These are phyloP conservation scores for Eucalyptus microcorys DNA, from an alignment of 345 rosid genomes.

Conservation along the genomic window DNA sequence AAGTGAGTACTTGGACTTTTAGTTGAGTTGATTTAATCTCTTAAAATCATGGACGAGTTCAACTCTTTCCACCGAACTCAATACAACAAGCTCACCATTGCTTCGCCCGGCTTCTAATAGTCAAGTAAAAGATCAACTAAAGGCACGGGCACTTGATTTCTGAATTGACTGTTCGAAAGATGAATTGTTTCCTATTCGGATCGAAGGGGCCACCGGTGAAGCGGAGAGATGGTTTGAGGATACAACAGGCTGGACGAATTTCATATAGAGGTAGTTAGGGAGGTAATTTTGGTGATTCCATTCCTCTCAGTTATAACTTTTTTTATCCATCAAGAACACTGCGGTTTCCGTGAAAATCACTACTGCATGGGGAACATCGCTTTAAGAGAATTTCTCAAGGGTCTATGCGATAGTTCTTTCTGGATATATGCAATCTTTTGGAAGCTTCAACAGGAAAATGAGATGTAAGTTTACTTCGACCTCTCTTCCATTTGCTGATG, in stretches of 20 bases:
- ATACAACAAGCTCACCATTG: background rate
- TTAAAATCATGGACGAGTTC: background rate
- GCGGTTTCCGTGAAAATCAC: background rate
- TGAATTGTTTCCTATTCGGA: background rate
- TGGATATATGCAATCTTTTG: background rate
- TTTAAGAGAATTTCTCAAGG: background rate
- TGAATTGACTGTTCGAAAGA: background rate
- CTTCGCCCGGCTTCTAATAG: background rate
- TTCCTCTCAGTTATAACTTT: background rate
- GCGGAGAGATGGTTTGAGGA: background rate
- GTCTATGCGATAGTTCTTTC: background rate
- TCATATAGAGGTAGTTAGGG: background rate
- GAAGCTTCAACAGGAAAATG: background rate
- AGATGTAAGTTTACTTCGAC: background rate
- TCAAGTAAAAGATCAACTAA: background rate
- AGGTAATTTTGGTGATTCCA: background rate
- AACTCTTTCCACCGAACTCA: background rate
- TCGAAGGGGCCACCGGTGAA: background rate
- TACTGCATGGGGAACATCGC: background rate
- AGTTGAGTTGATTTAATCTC: background rate
- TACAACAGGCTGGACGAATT: background rate
- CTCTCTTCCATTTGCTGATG: background rate
- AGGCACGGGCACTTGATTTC: background rate
- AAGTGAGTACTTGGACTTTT: background rate
- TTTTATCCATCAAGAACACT: background rate